Base-by-base conservation (phyloP, 176 grass and related monocot genomes). In the Phoenix dactylifera region DNA sequence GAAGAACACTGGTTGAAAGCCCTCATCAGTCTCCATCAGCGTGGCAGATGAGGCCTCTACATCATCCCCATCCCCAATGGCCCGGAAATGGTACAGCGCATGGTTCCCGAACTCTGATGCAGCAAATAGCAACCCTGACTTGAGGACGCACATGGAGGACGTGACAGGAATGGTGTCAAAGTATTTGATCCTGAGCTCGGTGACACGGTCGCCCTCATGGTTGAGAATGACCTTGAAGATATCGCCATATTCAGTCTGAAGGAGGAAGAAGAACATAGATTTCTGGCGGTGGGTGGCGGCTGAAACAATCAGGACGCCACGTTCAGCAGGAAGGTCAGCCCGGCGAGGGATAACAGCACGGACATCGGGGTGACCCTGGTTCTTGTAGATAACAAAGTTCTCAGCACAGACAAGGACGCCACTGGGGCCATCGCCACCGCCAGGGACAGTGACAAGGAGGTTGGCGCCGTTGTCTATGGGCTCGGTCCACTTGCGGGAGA, bases 121-220 rank as follows among this genome's bases (percentile, higher is more conserved):
- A 2, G 84, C 84, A 83, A 98, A 92, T 4, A 98, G 87, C 57
- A 83, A 98, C 16, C 81, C 87, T 1, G 78, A 73, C 25, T 81
- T 76, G 54, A 98, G 81, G 58, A 98, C 93, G 49, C 78, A 80
- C 75, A 92, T 73, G 62, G 87, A 76, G n/a, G 93, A 82, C 22
- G 93, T 73, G 64, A 92, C 84, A 15, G 87, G 87, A 55, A 98
- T 64, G 58, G 93, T 98, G 69, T 98, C 87, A 57, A 98, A 98
- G 56, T 98, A 92, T 71, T 98, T 98, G 63, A 98, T 98, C 76
- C 86, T 98, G 51, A 92, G 87, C 81, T 92, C 93, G 12, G 29
- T 72, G 26, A 92, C 87, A 57, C 73, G 49, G 48, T 92, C 93
- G 10, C 76, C 84, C 32, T 24, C 78, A 56, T 98, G 73, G 15